A percentile compares a stretch with the other conserved stretches of the same genome.
phyloP scores from a whole-genome alignment of 2,329 filamentous ascomycete species.

The Fusarium duplospermum region DNA sequence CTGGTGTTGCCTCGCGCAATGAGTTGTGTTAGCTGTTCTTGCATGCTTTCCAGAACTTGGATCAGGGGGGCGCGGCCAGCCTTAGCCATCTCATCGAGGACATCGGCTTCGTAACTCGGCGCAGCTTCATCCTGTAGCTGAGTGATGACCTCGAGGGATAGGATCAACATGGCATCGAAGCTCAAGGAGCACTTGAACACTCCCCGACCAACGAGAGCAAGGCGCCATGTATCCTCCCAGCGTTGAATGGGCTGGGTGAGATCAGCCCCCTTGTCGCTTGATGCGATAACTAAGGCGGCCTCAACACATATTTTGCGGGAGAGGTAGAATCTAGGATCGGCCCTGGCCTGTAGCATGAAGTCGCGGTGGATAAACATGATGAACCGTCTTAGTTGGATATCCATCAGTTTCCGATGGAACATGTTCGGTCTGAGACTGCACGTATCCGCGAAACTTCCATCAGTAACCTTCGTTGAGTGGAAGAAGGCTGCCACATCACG shows the following conservation, averaged over 20 bases:
- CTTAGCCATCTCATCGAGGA: constrained; percentile 41
- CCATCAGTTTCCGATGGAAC: constrained; percentile 41
- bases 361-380: constrained; percentile 44
- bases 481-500: constrained; percentile 41
- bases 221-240: constrained; percentile 38
- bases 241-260: constrained; percentile 22
- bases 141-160: constrained; percentile 39
- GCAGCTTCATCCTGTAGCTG: constrained; percentile 40
- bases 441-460: not conserved
- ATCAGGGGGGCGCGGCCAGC: constrained; percentile 36
- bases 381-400: constrained; percentile 42
- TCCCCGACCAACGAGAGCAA: constrained; percentile 42
- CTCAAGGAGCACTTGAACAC: constrained; percentile 43
- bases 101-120: constrained; percentile 31
- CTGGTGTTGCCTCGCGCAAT: constrained; percentile 38
- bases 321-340: constrained; percentile 41
- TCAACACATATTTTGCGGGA: constrained; percentile 43
- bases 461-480: constrained; percentile 7
- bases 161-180: constrained; percentile 41
- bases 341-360: constrained; percentile 41
- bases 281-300: constrained; percentile 39
- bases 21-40: constrained; percentile 35
- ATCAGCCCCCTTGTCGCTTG: constrained; percentile 26
- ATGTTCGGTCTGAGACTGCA: constrained; percentile 27
- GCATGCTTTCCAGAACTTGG: constrained; percentile 28